A percentile compares a stretch with the other conserved stretches of the same genome.
Conservation (phyloP, 495 filamentous ascomycete species). For the Bombardia bombarda region DNA sequence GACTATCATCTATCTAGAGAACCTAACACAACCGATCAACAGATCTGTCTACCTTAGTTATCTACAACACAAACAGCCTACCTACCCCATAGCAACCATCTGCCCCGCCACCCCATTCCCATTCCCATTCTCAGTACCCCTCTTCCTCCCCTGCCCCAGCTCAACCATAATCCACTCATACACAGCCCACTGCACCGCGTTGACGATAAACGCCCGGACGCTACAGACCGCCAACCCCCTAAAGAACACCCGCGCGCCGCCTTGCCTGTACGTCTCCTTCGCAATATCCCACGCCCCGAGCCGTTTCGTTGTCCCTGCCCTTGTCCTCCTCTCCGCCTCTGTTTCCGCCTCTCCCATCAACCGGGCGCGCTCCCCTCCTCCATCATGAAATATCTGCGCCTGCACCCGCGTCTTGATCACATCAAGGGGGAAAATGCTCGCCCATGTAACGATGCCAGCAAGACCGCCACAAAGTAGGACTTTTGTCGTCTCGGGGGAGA, state of each 20-base stretch:
- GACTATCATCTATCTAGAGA: too few relatives aligned
- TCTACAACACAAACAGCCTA: neutral
- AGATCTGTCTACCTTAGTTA: too few relatives aligned
- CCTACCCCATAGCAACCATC: neutral
- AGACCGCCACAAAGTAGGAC: slow-evolving; percentile 75
- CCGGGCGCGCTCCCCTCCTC: neutral
- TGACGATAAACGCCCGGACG: slow-evolving; percentile 76
- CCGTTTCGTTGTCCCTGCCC: slow-evolving; percentile 18
- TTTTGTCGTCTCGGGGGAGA: slow-evolving; percentile 47
- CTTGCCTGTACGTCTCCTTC: slow-evolving; percentile 52
- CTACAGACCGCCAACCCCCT: slow-evolving; percentile 72
- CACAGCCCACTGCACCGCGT: slow-evolving; percentile 73
- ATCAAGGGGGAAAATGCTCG: slow-evolving; percentile 79
- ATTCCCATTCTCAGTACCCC: neutral
- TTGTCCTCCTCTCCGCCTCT: neutral
- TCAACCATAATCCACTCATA: slow-evolving; percentile 76
- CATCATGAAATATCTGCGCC: slow-evolving; percentile 37
- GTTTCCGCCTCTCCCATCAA: neutral
- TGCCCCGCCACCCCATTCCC: neutral
- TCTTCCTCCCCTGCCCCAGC: slow-evolving; percentile 23
- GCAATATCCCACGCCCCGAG: slow-evolving; percentile 54
- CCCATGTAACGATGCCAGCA: slow-evolving; percentile 79
- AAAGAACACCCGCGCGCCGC: slow-evolving; percentile 65
- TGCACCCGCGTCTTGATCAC: slow-evolving; percentile 85
- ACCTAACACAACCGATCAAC: too few relatives aligned